A percentile compares a stretch with the other conserved stretches of the same genome.
These are phyloP conservation scores for Fusarium udum DNA, from an alignment of 2,329 filamentous ascomycete species.

Conservation along the genomic window DNA sequence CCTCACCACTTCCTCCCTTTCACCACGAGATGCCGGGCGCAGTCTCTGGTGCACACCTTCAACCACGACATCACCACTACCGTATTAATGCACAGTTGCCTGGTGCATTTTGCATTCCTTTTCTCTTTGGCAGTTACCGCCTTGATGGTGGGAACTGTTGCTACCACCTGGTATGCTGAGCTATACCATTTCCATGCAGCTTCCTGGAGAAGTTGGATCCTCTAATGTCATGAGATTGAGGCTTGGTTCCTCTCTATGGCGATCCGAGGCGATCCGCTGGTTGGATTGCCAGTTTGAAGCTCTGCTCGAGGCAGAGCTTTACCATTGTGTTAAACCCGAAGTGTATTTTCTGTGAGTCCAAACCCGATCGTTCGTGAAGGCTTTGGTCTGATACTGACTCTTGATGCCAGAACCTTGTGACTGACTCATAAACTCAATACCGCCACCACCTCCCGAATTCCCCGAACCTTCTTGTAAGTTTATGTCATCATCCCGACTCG, in stretches of 20 bases:
- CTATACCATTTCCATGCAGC: not conserved
- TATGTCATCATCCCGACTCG: not conserved
- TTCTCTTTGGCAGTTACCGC: not conserved
- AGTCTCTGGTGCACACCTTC: not conserved
- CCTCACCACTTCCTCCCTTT: not conserved
- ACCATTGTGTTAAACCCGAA: not conserved
- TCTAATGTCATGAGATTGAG: not conserved
- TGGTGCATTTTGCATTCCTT: not conserved
- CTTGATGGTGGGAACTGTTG: not conserved
- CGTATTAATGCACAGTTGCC: not conserved
- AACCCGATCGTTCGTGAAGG: accelerated
- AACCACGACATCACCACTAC: not conserved
- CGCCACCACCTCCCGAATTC: not conserved
- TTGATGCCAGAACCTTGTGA: not conserved
- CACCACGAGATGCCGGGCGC: not conserved
- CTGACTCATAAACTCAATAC: not conserved
- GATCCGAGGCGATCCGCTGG: not conserved
- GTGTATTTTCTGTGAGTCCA: not conserved
- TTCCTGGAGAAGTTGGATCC: not conserved
- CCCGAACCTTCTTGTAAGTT: not conserved
- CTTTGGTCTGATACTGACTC: not conserved
- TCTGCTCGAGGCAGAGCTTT: not conserved
- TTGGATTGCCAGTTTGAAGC: not conserved
- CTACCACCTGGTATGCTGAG: not conserved
- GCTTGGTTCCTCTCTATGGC: not conserved